Evolutionary conservation across 306 rosid species (phyloP).

Genomic region (Glycine latifolia): DNA sequence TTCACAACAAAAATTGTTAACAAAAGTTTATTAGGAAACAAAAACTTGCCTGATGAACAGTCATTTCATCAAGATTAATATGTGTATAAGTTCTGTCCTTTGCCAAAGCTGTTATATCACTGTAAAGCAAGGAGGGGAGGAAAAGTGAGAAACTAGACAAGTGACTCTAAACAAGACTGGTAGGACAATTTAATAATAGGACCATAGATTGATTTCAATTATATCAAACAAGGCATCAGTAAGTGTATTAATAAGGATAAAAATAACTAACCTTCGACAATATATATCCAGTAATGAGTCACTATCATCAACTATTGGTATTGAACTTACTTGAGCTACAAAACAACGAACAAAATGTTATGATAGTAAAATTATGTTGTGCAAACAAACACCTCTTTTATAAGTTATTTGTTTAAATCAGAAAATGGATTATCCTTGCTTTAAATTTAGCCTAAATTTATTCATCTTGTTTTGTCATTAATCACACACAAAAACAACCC

Average conservation of each 20-base stretch:
- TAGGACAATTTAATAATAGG: conserved; percentile 28
- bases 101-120: conserved; percentile 99
- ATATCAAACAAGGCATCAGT: conserved; percentile 33
- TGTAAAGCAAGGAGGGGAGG: conserved; percentile 48
- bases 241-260: conserved; percentile 23
- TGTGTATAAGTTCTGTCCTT: conserved; percentile 93
- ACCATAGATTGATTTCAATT: conserved; percentile 16
- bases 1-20: conserved; percentile 7
- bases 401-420: conserved; percentile 29
- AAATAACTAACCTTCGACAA: conserved; percentile 90
- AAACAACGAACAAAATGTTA: conserved; percentile 41
- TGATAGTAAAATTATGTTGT: conserved; percentile 18
- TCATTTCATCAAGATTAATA: conserved; percentile 92
- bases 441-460: conserved; percentile 27
- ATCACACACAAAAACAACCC: conserved; percentile 17
- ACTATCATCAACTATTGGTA: conserved; percentile 93
- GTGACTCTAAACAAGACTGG: conserved; percentile 32
- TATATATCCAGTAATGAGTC: conserved; percentile 93
- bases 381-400: conserved; percentile 31
- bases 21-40: conserved; percentile 7
- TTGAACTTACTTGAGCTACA: conserved; percentile 95
- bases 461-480: background rate
- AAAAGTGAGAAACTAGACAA: conserved; percentile 41
- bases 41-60: conserved; percentile 81
- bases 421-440: conserved; percentile 13